A percentile compares a stretch with the other conserved stretches of the same genome.
Conservation (phyloP, 208 protist species). For the Porcisia hertigi region DNA sequence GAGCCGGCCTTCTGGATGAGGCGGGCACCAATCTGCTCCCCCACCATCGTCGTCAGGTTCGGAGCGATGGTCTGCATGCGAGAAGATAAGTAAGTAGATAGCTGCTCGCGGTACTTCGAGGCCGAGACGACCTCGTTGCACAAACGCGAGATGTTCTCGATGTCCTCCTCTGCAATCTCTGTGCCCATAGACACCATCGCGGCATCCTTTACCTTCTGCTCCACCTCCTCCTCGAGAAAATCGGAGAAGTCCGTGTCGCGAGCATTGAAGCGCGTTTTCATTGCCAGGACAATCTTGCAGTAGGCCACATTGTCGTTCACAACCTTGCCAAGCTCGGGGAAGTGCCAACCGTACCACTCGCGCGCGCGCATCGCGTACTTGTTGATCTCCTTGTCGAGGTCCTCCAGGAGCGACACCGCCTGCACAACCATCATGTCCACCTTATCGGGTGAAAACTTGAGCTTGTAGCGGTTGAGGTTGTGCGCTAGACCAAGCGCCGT, state of each 20-base stretch:
- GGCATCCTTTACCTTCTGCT: conserved; percentile 94
- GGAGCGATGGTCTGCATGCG: conserved; percentile 98
- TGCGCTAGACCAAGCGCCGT: conserved; percentile 99
- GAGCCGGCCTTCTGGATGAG: conserved; percentile 99
- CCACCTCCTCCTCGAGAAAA: conserved; percentile 96
- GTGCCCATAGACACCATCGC: conserved; percentile 99
- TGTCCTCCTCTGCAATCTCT: conserved; percentile 96
- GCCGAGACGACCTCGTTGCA: conserved; percentile 93
- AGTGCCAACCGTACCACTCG: conserved; percentile 99
- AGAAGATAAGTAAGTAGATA: conserved; percentile 98
- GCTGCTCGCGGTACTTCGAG: conserved; percentile 94
- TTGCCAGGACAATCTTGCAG: conserved; percentile 93
- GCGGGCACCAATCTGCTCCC: conserved; percentile 97
- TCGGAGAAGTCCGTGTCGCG: conserved; percentile 92
- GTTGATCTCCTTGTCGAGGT: conserved; percentile 99
- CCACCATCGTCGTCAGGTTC: conserved; percentile 98
- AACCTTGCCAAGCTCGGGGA: conserved; percentile 98
- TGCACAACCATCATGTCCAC: conserved; percentile 99
- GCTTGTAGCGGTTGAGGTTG: conserved; percentile 98
- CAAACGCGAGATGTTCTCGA: conserved; percentile 93
- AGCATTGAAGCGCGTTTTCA: conserved; percentile 92
- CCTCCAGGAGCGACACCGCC: conserved; percentile 98
- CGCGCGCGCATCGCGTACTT: conserved; percentile 99
- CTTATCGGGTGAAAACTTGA: conserved; percentile 99
- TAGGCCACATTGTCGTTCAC: conserved; percentile 97